A percentile compares a stretch with the other conserved stretches of the same genome.
These are phyloP conservation scores for Phytophthora agathidicida DNA, from an alignment of 352 stramenopile genomes.

Conservation along the genomic window DNA sequence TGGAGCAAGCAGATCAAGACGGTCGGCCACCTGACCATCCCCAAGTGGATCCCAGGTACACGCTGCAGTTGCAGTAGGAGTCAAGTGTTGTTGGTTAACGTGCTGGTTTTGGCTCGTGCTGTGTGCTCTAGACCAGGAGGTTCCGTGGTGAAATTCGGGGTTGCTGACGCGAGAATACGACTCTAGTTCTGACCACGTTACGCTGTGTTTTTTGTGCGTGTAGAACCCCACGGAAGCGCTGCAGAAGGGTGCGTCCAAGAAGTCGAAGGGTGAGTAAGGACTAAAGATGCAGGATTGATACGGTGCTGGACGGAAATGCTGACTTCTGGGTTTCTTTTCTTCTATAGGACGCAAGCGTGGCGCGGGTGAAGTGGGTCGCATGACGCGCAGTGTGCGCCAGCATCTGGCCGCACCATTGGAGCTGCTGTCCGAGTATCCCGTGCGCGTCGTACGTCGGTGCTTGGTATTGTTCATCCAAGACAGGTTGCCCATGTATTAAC, in stretches of 20 bases:
- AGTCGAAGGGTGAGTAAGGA: conserved; percentile 64
- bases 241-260: conserved; percentile 67
- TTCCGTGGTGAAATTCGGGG: conserved; percentile 10
- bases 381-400: conserved; percentile 82
- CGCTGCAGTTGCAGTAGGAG: not conserved
- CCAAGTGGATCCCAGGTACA: conserved; percentile 78
- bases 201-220: not conserved
- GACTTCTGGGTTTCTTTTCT: not conserved
- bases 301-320: not conserved
- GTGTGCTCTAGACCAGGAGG: conserved; percentile 53
- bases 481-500: not conserved
- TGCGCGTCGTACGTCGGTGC: conserved; percentile 42
- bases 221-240: conserved; percentile 70
- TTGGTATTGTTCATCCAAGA: not conserved
- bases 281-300: not conserved
- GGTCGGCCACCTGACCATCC: conserved; percentile 73
- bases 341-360: conserved; percentile 62
- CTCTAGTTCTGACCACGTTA: not conserved
- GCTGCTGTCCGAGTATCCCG: conserved; percentile 65
- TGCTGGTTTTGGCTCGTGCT: conserved; percentile 9
- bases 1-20: conserved; percentile 75
- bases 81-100: conserved; percentile 5
- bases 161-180: not conserved
- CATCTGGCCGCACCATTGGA: conserved; percentile 77
- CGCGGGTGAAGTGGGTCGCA: conserved; percentile 61